Base-by-base conservation (phyloP, 139 green algal species). In the Asterochloris sp. region DNA sequence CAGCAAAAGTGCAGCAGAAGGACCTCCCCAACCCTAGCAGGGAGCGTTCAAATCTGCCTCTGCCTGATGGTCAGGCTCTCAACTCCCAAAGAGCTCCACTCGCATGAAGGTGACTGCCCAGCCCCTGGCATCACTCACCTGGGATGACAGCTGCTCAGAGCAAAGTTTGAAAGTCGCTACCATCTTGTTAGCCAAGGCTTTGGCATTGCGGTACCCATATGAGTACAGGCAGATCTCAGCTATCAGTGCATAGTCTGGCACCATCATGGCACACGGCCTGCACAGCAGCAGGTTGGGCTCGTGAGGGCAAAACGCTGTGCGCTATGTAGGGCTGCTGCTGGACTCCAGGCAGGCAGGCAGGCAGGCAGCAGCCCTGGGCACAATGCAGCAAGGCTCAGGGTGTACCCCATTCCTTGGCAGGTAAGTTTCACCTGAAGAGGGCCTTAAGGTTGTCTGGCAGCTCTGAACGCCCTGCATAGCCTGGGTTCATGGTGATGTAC, bases 401-500 rank as follows among this genome's bases (percentile, higher is more conserved):
- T 2, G 38, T 54, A 6, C 4, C 38, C 38, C 38, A 54, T 54
- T 54, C 38, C 38, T 54, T 54, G 38, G 38, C 38, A 54, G 38
- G 38, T 54, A 54, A 6, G 38, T 54, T 54, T 78, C 91, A 92
- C 61, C 94, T 89, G 92, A 97, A 96, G 64, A 97, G 89, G 11
- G 90, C 92, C 89, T 96, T 96, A 23, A 97, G 85, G 87, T 96
- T 96, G 75, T 96, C 93, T 62, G 93, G 92, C 79, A 97, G 89
- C 88, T 96, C 92, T 62, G 92, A 95, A 64, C 93, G 86, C 12
- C 93, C 94, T 0, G 93, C 93, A 86, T 98, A 98, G n/a, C 94
- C 94, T 24, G 94, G 94, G 84, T 98, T 98, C 94, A 98, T 98
- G 66, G 94, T 98, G 87, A 97, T 97, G 87, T 96, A 96, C 26